phyloP scores from a whole-genome alignment of 495 filamentous ascomycete genomes.

The Talaromyces ruber region DNA sequence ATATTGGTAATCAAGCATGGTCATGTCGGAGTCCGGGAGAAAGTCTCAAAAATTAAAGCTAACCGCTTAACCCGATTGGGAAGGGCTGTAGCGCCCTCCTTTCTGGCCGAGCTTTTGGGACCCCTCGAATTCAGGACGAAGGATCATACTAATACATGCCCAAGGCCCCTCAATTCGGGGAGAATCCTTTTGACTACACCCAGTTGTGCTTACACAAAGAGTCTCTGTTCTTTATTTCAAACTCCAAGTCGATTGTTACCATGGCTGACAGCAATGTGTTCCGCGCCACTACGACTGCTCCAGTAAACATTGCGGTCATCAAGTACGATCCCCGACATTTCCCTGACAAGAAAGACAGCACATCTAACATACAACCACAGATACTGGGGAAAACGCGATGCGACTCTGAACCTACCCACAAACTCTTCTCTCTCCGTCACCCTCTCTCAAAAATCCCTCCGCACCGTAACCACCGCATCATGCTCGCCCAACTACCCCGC shows the following conservation, averaged over 20 bases:
- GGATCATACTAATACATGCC: background rate
- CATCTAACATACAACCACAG: conserved; percentile 35
- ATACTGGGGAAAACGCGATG: conserved; percentile 97
- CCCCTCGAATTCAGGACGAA: background rate
- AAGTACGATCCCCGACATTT: conserved; percentile 51
- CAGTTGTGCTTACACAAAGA: background rate
- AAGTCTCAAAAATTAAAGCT: background rate
- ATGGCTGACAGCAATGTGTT: conserved; percentile 46
- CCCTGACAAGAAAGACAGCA: background rate
- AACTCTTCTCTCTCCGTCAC: conserved; percentile 96
- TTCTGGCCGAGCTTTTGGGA: background rate
- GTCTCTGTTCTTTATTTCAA: background rate
- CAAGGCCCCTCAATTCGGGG: background rate
- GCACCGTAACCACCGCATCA: conserved; percentile 91
- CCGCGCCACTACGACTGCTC: conserved; percentile 89
- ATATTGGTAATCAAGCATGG: background rate
- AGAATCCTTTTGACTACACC: background rate
- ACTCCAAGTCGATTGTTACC: background rate
- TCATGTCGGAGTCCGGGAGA: background rate
- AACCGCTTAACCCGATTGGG: background rate
- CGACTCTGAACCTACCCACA: conserved; percentile 88
- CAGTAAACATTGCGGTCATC: conserved; percentile 98
- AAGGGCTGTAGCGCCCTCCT: background rate
- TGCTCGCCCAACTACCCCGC: conserved; percentile 68
- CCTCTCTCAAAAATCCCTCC: conserved; percentile 85